A percentile compares a stretch with the other conserved stretches of the same genome.
Evolutionary conservation across 805 yeast genomes (phyloP).

Genomic region (Starmerella kuoi): DNA sequence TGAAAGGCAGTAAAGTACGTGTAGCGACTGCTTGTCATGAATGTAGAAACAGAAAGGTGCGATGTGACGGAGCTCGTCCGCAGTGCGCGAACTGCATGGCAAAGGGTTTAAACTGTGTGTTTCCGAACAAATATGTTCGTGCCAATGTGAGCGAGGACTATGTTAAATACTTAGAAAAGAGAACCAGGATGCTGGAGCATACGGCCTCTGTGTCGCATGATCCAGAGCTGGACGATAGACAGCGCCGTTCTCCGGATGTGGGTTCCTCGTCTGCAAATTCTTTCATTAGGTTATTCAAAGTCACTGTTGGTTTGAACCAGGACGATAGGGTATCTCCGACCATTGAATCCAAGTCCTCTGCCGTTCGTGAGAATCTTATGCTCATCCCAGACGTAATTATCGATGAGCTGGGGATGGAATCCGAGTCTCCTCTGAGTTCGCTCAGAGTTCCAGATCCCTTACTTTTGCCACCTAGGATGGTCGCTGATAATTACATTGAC

Average conservation of each 20-base stretch:
- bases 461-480: neutral
- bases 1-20: neutral
- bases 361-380: neutral
- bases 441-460: neutral
- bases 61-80: neutral
- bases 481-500: neutral
- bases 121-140: neutral
- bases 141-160: slow-evolving; percentile 1
- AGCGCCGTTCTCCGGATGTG: neutral
- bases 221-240: too few relatives aligned
- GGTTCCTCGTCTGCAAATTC: neutral
- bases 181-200: neutral
- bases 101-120: neutral
- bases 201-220: neutral
- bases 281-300: neutral
- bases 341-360: neutral
- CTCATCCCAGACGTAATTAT: neutral
- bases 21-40: slow-evolving; percentile 1
- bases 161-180: neutral
- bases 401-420: neutral
- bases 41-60: neutral
- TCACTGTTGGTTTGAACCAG: neutral
- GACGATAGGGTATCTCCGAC: neutral
- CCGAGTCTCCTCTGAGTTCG: neutral
- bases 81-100: neutral